phyloP scores from a whole-genome alignment of 805 yeast genomes.

The Lipomyces starkeyi region DNA sequence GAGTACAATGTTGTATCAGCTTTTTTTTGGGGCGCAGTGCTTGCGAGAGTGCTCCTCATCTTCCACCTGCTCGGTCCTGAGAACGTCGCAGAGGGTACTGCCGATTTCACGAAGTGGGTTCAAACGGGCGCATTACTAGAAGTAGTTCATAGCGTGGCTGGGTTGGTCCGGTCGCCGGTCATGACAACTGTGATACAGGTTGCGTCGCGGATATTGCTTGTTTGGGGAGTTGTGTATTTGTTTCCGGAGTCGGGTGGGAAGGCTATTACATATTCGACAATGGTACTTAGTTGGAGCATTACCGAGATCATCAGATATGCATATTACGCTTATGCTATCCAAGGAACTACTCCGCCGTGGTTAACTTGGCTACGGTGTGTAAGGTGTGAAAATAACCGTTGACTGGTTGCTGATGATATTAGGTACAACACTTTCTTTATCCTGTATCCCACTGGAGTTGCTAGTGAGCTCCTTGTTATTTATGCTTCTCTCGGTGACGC shows the following conservation, averaged over 20 bases:
- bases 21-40: conserved; percentile 58
- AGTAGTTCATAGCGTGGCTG: conserved; percentile 69
- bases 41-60: conserved; percentile 52
- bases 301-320: conserved; percentile 92
- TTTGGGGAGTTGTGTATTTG: conserved; percentile 77
- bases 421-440: conserved; percentile 77
- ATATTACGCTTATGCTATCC: conserved; percentile 76
- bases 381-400: not conserved
- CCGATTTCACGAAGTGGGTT: conserved; percentile 62
- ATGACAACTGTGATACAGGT: conserved; percentile 88
- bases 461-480: conserved; percentile 75
- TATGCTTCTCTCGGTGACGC: conserved; percentile 77
- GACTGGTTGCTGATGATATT: not conserved
- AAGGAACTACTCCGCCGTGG: conserved; percentile 60
- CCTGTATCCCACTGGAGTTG: conserved; percentile 91
- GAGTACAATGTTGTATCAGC: conserved; percentile 62
- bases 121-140: conserved; percentile 85
- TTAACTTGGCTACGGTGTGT: conserved; percentile 66
- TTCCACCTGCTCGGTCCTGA: conserved; percentile 65
- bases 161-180: conserved; percentile 78
- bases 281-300: conserved; percentile 85
- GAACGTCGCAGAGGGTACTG: conserved; percentile 63
- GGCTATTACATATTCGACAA: conserved; percentile 60
- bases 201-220: conserved; percentile 79
- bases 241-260: conserved; percentile 76